Evolutionary conservation across 179 eudicot genomes (phyloP).

Genomic region (Beta corolliflora): DNA sequence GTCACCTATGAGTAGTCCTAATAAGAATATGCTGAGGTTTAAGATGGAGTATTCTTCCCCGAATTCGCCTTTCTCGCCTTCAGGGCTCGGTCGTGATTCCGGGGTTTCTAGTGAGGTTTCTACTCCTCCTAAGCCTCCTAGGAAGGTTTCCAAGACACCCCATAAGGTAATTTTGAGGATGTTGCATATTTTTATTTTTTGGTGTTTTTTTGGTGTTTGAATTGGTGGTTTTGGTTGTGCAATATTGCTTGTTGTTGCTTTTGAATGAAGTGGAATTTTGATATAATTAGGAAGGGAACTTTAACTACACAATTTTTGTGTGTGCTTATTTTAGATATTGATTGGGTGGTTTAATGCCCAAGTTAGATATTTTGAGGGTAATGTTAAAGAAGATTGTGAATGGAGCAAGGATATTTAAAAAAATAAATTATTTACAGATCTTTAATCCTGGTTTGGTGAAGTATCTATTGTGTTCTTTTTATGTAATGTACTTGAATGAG

Average conservation of each 20-base stretch:
- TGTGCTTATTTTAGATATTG: too few relatives aligned
- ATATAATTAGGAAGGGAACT: too few relatives aligned
- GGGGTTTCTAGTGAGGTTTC: constrained; percentile 42
- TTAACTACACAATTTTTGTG: too few relatives aligned
- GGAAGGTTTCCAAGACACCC: constrained; percentile 93
- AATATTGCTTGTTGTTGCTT: too few relatives aligned
- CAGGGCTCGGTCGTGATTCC: constrained; percentile 51
- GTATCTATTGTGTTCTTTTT: neutral
- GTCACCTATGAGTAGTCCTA: constrained; percentile 65
- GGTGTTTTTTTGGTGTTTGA: neutral
- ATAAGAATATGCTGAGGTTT: constrained; percentile 79
- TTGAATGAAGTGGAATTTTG: too few relatives aligned
- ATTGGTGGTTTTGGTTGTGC: neutral
- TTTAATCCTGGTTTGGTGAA: too few relatives aligned
- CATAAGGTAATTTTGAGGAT: constrained; percentile 62
- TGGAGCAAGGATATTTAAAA: too few relatives aligned
- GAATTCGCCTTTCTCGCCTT: constrained; percentile 60
- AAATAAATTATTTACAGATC: too few relatives aligned
- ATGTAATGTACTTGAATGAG: neutral
- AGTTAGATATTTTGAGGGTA: too few relatives aligned
- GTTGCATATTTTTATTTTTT: neutral
- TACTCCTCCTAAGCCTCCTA: constrained; percentile 77
- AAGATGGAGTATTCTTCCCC: constrained; percentile 72
- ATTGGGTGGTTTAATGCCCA: too few relatives aligned
- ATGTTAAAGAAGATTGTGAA: too few relatives aligned